Evolutionary conservation across 805 yeast genomes (phyloP).

Genomic region (Lipomyces spencermartinsiae): DNA sequence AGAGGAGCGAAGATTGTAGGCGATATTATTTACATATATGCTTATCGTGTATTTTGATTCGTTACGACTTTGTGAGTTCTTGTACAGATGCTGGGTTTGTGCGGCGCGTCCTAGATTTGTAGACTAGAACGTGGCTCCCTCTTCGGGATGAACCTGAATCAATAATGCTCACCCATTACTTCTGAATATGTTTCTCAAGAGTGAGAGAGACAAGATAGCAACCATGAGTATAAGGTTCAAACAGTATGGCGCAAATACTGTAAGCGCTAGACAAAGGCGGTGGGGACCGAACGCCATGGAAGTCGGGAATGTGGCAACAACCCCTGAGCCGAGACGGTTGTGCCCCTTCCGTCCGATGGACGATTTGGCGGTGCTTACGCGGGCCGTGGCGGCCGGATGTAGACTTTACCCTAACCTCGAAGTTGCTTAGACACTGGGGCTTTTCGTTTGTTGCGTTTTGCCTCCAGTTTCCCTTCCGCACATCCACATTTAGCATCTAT

Average conservation of each 20-base stretch:
- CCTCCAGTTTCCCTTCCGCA: not conserved
- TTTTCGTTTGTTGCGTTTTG: constrained; percentile 2
- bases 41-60: not conserved
- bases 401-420: not conserved
- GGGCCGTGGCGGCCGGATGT: not conserved
- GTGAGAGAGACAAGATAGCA: too few species aligned
- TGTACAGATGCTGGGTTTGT: too few species aligned
- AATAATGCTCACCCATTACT: too few species aligned
- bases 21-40: too few species aligned
- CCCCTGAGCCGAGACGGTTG: constrained; percentile 13
- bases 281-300: constrained; percentile 25
- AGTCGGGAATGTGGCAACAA: not conserved
- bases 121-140: too few species aligned
- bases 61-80: too few species aligned
- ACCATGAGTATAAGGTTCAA: not conserved
- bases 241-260: not conserved
- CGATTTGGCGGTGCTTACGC: not conserved
- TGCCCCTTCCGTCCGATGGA: constrained; percentile 8
- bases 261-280: too few species aligned
- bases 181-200: too few species aligned
- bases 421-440: not conserved
- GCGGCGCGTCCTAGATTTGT: too few species aligned
- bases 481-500: constrained; percentile 1
- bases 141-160: too few species aligned
- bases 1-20: not conserved